phyloP scores from a whole-genome alignment of 2,329 filamentous ascomycete species.

The Penicillium expansum region DNA sequence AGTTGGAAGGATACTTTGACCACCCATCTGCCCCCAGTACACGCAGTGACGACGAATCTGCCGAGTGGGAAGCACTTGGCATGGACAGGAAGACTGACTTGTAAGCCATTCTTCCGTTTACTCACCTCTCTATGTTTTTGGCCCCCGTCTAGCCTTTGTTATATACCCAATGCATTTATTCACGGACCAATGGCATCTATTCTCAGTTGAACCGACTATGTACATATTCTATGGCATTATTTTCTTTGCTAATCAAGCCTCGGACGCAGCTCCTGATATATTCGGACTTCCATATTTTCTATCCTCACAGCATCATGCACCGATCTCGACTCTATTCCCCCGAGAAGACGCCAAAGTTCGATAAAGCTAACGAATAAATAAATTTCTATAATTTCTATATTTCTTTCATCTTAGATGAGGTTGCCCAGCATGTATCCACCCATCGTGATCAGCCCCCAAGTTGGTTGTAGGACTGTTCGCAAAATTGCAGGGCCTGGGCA shows the following conservation, averaged over 20 bases:
- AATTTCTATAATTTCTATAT: not conserved
- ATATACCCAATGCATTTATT: conserved; percentile 15
- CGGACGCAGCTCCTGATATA: not conserved
- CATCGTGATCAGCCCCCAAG: conserved; percentile 50
- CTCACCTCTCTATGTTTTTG: conserved; percentile 4
- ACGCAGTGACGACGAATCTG: conserved; percentile 8
- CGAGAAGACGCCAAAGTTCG: not conserved
- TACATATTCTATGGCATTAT: not conserved
- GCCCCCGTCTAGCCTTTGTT: not conserved
- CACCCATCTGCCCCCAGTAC: not conserved
- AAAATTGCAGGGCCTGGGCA: conserved; percentile 54
- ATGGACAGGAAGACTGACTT: conserved; percentile 38
- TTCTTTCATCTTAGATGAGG: conserved; percentile 26
- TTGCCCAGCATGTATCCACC: conserved; percentile 48
- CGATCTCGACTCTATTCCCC: not conserved
- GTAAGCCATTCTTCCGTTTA: conserved; percentile 34
- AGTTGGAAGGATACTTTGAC: conserved; percentile 61
- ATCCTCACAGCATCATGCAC: not conserved
- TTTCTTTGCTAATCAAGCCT: conserved; percentile 2
- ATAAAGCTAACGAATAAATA: not conserved
- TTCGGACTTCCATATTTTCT: not conserved
- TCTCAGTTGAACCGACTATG: not conserved
- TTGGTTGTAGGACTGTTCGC: conserved; percentile 47
- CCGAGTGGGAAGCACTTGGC: conserved; percentile 15
- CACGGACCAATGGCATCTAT: not conserved